Evolutionary conservation across 2,329 filamentous ascomycete species (phyloP).

Genomic region (Dryadomyces quercus-mongolicae): DNA sequence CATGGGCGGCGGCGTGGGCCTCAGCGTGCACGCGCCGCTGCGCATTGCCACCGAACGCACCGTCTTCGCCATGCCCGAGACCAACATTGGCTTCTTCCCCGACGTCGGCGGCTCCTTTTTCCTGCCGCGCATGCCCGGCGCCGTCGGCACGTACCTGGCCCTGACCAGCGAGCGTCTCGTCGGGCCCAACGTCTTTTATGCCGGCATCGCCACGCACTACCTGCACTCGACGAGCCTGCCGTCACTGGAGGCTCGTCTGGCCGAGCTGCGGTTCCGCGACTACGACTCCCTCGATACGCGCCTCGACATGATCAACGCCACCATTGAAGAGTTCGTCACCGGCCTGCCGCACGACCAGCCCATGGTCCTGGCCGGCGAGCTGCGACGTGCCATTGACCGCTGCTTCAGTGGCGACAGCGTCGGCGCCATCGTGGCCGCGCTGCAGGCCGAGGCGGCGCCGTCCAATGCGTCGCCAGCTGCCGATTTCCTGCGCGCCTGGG

Average conservation of each 20-base stretch:
- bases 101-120: constrained; percentile 97
- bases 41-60: constrained; percentile 93
- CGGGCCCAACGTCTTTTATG: constrained; percentile 79
- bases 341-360: constrained; percentile 68
- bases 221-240: constrained; percentile 80
- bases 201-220: constrained; percentile 91
- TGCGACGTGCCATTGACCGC: constrained; percentile 74
- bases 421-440: constrained; percentile 55
- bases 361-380: constrained; percentile 52
- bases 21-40: constrained; percentile 91
- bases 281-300: constrained; percentile 51
- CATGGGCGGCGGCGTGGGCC: constrained; percentile 93
- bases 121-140: constrained; percentile 76
- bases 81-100: constrained; percentile 95
- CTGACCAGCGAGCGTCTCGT: constrained; percentile 75
- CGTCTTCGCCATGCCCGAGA: constrained; percentile 96
- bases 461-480: constrained; percentile 18
- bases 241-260: constrained; percentile 69
- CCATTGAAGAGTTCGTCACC: constrained; percentile 84
- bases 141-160: constrained; percentile 82
- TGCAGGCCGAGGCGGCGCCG: constrained; percentile 37
- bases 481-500: constrained; percentile 70
- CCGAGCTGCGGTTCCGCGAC: constrained; percentile 82
- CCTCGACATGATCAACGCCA: constrained; percentile 64
- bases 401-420: constrained; percentile 61